phyloP scores from a whole-genome alignment of 345 rosid genomes.

The Citrus inodora region DNA sequence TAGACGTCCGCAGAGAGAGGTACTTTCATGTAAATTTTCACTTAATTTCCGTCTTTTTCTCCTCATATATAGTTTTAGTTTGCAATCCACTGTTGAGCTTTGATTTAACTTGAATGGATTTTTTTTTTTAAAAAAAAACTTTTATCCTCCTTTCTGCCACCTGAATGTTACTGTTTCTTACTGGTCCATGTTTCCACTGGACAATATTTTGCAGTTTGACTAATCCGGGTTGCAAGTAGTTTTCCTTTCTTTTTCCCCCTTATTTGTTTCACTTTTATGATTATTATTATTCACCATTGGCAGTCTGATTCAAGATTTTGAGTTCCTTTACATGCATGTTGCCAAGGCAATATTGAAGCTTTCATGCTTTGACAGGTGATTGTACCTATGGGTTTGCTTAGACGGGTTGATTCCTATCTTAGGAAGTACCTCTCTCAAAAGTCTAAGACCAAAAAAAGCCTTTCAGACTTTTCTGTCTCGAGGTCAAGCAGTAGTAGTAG shows the following conservation, averaged over 20 bases:
- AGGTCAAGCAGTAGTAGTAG: slow-evolving; percentile 63
- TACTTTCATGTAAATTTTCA: slow-evolving; percentile 20
- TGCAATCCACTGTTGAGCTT: not conserved
- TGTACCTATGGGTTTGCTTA: slow-evolving; percentile 53
- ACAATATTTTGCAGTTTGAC: not conserved
- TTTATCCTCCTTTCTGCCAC: not conserved
- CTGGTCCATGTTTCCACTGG: not conserved
- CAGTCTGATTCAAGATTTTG: not conserved
- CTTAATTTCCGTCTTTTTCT: not conserved
- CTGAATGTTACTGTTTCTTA: not conserved
- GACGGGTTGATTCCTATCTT: slow-evolving; percentile 60
- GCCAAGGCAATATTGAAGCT: slow-evolving; percentile 5
- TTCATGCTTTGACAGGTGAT: slow-evolving; percentile 47
- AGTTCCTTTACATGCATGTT: not conserved
- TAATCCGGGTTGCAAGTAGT: not conserved
- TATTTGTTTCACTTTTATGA: not conserved
- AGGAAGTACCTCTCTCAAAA: slow-evolving; percentile 56
- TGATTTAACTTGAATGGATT: not conserved
- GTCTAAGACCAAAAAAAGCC: slow-evolving; percentile 35
- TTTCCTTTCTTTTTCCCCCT: not conserved
- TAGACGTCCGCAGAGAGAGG: slow-evolving; percentile 93
- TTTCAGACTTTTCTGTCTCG: slow-evolving; percentile 42
- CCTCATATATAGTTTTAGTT: not conserved
- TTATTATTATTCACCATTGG: not conserved
- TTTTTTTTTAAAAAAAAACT: not conserved